Conservation (phyloP, 208 protist species). For the Crithidia sp. region DNA sequence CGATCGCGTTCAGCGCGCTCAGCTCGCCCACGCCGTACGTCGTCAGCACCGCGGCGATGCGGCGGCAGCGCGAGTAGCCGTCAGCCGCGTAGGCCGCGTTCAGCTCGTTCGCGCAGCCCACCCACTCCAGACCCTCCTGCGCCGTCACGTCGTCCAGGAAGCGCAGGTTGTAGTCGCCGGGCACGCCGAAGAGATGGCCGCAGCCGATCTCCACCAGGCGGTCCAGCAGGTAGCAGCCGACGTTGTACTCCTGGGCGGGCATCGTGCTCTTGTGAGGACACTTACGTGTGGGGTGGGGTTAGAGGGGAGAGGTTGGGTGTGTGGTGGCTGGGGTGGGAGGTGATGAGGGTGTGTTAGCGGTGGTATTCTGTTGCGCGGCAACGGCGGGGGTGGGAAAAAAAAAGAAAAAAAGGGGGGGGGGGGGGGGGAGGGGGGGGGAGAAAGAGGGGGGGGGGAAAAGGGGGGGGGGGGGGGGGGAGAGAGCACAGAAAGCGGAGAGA, state of each 20-base stretch:
- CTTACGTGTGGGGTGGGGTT: not conserved
- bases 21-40: conserved; percentile 65
- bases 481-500: too few species aligned
- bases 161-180: conserved; percentile 60
- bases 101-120: conserved; percentile 58
- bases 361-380: too few species aligned
- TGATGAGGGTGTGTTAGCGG: not conserved
- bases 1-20: conserved; percentile 52
- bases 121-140: conserved; percentile 38
- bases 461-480: too few species aligned
- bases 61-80: conserved; percentile 51
- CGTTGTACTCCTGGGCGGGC: conserved; percentile 43
- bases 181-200: conserved; percentile 52
- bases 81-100: conserved; percentile 61
- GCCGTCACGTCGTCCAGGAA: conserved; percentile 53
- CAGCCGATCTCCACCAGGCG: conserved; percentile 40
- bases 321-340: not conserved
- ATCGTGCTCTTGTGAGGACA: conserved; percentile 6
- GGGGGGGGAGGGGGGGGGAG: too few species aligned
- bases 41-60: conserved; percentile 51
- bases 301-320: not conserved
- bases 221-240: conserved; percentile 54
- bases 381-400: too few species aligned
- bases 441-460: too few species aligned
- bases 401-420: too few species aligned